Evolutionary conservation across 495 filamentous ascomycete genomes (phyloP).

Genomic region (Aspergillus affinis): DNA sequence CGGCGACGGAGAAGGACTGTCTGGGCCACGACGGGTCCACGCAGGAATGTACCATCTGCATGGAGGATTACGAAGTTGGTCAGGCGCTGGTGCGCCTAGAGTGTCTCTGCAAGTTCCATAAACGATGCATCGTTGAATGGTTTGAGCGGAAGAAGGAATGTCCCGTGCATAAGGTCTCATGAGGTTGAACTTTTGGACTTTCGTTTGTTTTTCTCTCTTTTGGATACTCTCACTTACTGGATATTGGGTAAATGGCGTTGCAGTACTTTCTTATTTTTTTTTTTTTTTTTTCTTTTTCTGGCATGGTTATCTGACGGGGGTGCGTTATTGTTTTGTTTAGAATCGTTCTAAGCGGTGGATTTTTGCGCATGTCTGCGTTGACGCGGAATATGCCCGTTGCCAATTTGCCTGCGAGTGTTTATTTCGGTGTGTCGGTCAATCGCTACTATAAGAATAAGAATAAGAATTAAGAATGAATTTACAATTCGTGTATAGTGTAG

Average conservation of each 20-base stretch:
- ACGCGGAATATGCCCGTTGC: too few species aligned
- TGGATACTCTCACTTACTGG: not conserved
- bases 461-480: too few species aligned
- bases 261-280: not conserved
- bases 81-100: slow-evolving; percentile 80
- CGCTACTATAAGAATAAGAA: too few species aligned
- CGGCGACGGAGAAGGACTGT: slow-evolving; percentile 90
- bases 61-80: slow-evolving; percentile 91
- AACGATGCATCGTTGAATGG: slow-evolving; percentile 61
- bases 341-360: too few species aligned
- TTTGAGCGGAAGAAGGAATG: slow-evolving; percentile 55
- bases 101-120: slow-evolving; percentile 92
- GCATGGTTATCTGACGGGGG: not conserved
- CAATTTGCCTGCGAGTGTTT: too few species aligned
- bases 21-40: slow-evolving; percentile 59
- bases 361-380: too few species aligned
- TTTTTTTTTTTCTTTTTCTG: not conserved
- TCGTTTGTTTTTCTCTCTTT: too few species aligned
- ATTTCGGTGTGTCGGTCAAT: too few species aligned
- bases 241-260: not conserved
- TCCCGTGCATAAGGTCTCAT: slow-evolving; percentile 51
- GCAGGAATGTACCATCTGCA: slow-evolving; percentile 88
- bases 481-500: too few species aligned
- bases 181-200: slow-evolving; percentile 7
- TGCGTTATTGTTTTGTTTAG: too few species aligned